Percentiles rank a stretch among this genome's conserved stretches.
These are phyloP conservation scores for Urostyla sp. DNA, from an alignment of 73 alveolate genomes.

Conservation along the genomic window DNA sequence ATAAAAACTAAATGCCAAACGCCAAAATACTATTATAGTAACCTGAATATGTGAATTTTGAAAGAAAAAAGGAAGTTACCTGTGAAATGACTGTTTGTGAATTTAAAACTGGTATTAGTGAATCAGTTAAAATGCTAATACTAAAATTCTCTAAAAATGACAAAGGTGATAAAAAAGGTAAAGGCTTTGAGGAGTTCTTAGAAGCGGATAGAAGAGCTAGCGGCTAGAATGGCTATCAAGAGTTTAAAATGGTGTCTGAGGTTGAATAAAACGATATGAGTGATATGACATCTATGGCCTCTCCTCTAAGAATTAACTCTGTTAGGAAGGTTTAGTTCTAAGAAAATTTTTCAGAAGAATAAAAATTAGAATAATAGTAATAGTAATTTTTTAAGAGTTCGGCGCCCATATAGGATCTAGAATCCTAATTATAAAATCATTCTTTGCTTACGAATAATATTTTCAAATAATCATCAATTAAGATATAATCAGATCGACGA, in stretches of 20 bases:
- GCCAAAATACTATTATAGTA: conserved; percentile 5
- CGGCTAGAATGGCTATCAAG: too few species aligned
- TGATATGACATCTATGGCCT: not conserved
- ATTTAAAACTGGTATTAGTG: conserved; percentile 11
- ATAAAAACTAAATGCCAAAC: conserved; percentile 24
- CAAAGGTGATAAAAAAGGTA: conserved; percentile 3
- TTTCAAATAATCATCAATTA: too few species aligned
- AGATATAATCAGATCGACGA: too few species aligned
- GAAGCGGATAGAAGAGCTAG: not conserved
- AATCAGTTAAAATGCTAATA: conserved; percentile 30
- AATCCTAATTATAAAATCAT: too few species aligned
- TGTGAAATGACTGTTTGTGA: conserved; percentile 52
- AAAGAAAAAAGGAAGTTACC: conserved; percentile 29
- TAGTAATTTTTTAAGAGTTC: too few species aligned
- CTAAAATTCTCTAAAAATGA: conserved; percentile 40
- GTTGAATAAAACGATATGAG: too few species aligned
- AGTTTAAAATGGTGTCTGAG: too few species aligned
- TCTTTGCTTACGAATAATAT: too few species aligned
- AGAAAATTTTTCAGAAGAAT: not conserved
- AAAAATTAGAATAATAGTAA: not conserved
- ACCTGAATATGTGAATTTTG: conserved; percentile 49
- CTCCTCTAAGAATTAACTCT: not conserved
- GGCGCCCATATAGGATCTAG: too few species aligned
- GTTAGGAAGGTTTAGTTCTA: not conserved
- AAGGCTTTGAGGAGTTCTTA: conserved; percentile 32